A percentile compares a stretch with the other conserved stretches of the same genome.
Evolutionary conservation across 1,139 yeast species (phyloP).

Genomic region (Debaryomyces sp.): DNA sequence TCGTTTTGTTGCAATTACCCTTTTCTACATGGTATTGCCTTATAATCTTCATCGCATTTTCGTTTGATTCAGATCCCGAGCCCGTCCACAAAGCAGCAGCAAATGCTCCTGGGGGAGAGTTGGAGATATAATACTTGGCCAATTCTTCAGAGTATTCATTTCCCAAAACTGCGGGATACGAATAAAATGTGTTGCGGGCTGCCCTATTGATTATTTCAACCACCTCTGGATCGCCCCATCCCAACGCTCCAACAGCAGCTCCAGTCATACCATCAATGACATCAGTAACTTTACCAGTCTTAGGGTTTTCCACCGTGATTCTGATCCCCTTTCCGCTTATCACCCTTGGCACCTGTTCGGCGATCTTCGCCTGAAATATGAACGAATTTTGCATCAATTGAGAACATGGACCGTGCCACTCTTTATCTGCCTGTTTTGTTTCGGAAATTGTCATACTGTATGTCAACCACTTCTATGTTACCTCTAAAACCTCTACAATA

Average conservation of each 20-base stretch:
- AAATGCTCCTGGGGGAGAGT: conserved; percentile 57
- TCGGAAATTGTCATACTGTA: not conserved
- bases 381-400: conserved; percentile 13
- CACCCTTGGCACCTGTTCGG: conserved; percentile 42
- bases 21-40: conserved; percentile 58
- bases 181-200: conserved; percentile 46
- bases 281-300: conserved; percentile 41
- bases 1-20: conserved; percentile 50
- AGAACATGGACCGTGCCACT: not conserved
- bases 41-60: conserved; percentile 57
- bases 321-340: conserved; percentile 52
- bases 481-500: not conserved
- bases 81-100: conserved; percentile 57
- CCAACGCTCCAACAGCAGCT: conserved; percentile 66
- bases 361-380: conserved; percentile 45
- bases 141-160: conserved; percentile 53
- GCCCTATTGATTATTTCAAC: conserved; percentile 50
- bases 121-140: conserved; percentile 53
- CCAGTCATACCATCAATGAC: conserved; percentile 62
- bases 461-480: not conserved
- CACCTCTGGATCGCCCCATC: conserved; percentile 59
- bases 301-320: conserved; percentile 50
- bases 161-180: conserved; percentile 46
- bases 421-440: not conserved
- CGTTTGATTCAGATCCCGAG: conserved; percentile 66